Evolutionary conservation across 2,329 filamentous ascomycete species (phyloP).

Genomic region (Aspergillus sp.): DNA sequence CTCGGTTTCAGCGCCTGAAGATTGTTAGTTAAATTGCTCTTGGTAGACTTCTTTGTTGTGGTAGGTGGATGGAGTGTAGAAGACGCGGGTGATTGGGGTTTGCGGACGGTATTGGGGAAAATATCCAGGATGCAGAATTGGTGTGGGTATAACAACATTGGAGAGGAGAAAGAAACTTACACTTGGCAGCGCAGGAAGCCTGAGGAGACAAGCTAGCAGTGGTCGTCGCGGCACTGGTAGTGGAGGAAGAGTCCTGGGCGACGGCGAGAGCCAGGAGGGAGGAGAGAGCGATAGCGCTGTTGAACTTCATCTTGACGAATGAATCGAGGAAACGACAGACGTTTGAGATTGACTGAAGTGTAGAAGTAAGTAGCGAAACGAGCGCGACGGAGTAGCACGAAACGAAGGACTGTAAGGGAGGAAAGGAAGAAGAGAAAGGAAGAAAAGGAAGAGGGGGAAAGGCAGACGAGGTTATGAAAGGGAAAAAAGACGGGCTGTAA

Average conservation of each 20-base stretch:
- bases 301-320: slow-evolving; percentile 44
- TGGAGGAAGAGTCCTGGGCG: slow-evolving; percentile 39
- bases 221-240: slow-evolving; percentile 30
- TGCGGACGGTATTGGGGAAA: neutral
- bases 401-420: slow-evolving; percentile 12
- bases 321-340: slow-evolving; percentile 17
- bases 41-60: neutral
- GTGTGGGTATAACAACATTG: neutral
- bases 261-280: slow-evolving; percentile 49
- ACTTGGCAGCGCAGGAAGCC: slow-evolving; percentile 39
- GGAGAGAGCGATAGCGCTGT: slow-evolving; percentile 43
- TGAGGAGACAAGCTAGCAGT: slow-evolving; percentile 38
- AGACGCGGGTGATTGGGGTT: no score
- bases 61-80: neutral
- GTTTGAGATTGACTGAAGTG: slow-evolving; percentile 5
- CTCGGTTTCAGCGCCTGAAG: slow-evolving; percentile 46
- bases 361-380: slow-evolving; percentile 9
- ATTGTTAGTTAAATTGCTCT: slow-evolving; percentile 1
- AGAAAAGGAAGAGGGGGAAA: slow-evolving; percentile 11
- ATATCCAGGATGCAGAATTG: neutral
- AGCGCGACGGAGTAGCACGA: slow-evolving; percentile 11
- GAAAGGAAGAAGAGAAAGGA: slow-evolving; percentile 15
- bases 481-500: slow-evolving; percentile 9
- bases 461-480: slow-evolving; percentile 12
- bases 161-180: slow-evolving; percentile 25